Percentiles rank a stretch among this genome's conserved stretches.
Conservation (phyloP, 2,329 filamentous ascomycete species). For the Aspergillus transmontanensis region DNA sequence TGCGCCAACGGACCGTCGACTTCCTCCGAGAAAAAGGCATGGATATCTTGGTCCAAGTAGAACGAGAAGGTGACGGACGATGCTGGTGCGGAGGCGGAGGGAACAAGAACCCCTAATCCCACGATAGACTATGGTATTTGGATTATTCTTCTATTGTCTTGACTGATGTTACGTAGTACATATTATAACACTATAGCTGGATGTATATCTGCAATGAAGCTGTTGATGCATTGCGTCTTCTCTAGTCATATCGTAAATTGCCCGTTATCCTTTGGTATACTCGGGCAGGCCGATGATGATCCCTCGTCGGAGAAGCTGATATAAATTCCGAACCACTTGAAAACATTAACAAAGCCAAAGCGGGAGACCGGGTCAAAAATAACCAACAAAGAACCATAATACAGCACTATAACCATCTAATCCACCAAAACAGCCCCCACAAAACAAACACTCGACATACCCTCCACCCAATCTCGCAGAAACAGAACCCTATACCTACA, state of each 20-base stretch:
- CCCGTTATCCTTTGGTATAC: background rate
- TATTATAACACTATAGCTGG: background rate
- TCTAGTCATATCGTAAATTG: background rate
- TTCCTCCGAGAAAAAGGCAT: conserved; percentile 73
- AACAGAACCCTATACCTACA: no score
- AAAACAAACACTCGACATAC: background rate
- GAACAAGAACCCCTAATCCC: conserved; percentile 27
- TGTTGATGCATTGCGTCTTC: background rate
- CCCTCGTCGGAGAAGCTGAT: background rate
- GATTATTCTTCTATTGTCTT: background rate
- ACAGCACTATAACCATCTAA: background rate
- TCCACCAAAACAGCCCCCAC: background rate
- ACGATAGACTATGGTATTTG: background rate
- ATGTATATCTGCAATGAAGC: background rate
- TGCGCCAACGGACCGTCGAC: conserved; percentile 72
- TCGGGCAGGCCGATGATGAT: background rate
- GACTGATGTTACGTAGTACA: background rate
- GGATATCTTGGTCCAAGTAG: conserved; percentile 84
- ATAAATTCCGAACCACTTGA: background rate
- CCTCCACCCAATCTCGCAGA: no score
- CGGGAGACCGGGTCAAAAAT: background rate
- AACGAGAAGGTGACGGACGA: conserved; percentile 73
- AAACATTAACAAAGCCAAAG: background rate
- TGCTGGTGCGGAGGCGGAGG: conserved; percentile 65
- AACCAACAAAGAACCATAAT: background rate